These are phyloP conservation scores for Elsinoe ampelina DNA, from an alignment of 2,329 filamentous ascomycete genomes.

Conservation along the genomic window DNA sequence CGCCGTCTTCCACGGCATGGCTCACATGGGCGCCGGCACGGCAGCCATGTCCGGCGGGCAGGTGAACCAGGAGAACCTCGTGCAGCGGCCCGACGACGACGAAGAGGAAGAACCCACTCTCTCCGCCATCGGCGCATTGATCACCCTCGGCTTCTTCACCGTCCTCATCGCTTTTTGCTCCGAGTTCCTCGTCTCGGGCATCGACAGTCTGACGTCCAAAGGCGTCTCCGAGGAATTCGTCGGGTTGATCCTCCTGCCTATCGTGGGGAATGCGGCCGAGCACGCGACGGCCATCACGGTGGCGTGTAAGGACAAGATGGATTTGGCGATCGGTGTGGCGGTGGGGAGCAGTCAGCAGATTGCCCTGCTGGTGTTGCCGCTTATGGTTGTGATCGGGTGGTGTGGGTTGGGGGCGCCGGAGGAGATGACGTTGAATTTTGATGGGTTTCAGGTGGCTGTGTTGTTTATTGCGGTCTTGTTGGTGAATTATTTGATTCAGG, in stretches of 20 bases:
- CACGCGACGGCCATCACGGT: constrained; percentile 55
- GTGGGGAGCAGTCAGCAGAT: constrained; percentile 60
- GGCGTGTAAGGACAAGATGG: constrained; percentile 59
- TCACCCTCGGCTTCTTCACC: constrained; percentile 62
- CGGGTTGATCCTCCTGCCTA: constrained; percentile 54
- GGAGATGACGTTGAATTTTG: constrained; percentile 69
- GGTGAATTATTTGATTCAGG: constrained; percentile 55
- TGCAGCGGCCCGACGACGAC: constrained; percentile 46
- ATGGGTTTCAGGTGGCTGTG: constrained; percentile 72
- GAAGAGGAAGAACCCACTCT: constrained; percentile 66
- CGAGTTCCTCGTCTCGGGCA: constrained; percentile 54
- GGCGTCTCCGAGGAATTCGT: constrained; percentile 52
- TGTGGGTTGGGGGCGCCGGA: constrained; percentile 40
- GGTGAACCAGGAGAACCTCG: constrained; percentile 39
- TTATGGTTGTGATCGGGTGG: constrained; percentile 55
- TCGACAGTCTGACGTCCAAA: constrained; percentile 43
- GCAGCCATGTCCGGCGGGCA: constrained; percentile 42
- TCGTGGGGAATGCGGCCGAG: constrained; percentile 53
- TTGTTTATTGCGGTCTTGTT: constrained; percentile 48
- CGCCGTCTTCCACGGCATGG: constrained; percentile 41
- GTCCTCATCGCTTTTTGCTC: constrained; percentile 71
- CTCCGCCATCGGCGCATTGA: constrained; percentile 60
- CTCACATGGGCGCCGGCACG: constrained; percentile 44
- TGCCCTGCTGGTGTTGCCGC: constrained; percentile 51
- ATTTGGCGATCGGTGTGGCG: constrained; percentile 56